Base-by-base conservation (phyloP, 2,329 filamentous ascomycete genomes). In the Exophiala xenobiotica region DNA sequence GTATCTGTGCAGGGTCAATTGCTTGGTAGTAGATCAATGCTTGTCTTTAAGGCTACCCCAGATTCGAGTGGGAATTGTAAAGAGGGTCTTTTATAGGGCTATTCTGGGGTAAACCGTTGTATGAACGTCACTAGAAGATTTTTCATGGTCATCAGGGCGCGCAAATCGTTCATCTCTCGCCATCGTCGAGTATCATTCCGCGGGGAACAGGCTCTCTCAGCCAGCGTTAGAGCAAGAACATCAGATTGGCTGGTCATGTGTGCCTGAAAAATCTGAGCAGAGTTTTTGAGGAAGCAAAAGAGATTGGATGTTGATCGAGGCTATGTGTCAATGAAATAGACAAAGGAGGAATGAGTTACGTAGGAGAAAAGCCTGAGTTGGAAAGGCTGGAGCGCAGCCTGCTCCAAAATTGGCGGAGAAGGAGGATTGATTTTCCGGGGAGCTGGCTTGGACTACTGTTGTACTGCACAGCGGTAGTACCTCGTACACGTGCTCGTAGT, bases 321-420 rank as follows among this genome's bases (percentile, higher is more conserved):
- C 44, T 48, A 51, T 55, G 52, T 55, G 52, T 55, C 52, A 54
- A 11, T 39, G 26, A 43, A 41, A 39, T 51, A 23, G 24, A 38
- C 37, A 11, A 44, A 51, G 38, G 40, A 26, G 47, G 38, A 47
- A 55, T 40, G 52, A 41, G 24, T 55, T 51, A 55, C 47, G 47
- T 55, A 49, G 52, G 19, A 51, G 48, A 48, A 55, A 54, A n/a
- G n/a, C n/a, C n/a, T n/a, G n/a, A n/a, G n/a, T n/a, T n/a, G n/a
- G n/a, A 44, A 29, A 38, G 31, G 41, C 22, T 37, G 40, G 33
- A 14, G 24, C 42, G 27, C 27, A 46, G 42, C 24, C 18, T 33
- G 14, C 8, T 9, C 8, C 4, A 26, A 33, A 31, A 53, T 31
- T 19, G 33, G 38, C 44, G 50, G 50, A 44, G 42, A 22, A 24